A percentile compares a stretch with the other conserved stretches of the same genome.
phyloP scores from a whole-genome alignment of 805 yeast genomes.

The Zygosaccharomyces siamensis region DNA sequence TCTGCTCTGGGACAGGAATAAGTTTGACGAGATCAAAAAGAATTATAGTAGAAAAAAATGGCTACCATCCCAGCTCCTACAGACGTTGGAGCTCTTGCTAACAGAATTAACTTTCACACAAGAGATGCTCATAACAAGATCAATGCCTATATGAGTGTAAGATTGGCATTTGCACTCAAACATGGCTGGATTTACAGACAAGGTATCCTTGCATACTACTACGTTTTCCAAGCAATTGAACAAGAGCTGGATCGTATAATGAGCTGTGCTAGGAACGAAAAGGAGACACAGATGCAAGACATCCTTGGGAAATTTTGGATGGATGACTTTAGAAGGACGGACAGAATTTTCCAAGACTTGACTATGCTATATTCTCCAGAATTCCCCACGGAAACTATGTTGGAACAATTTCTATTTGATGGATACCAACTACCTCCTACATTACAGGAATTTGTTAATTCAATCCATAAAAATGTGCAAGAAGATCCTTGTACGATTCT shows the following conservation, averaged over 20 bases:
- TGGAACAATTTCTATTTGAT: slow-evolving; percentile 9
- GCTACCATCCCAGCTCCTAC: slow-evolving; percentile 63
- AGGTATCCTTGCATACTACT: slow-evolving; percentile 70
- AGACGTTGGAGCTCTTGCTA: slow-evolving; percentile 80
- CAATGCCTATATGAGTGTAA: slow-evolving; percentile 61
- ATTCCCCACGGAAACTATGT: slow-evolving; percentile 16
- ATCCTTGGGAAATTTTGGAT: slow-evolving; percentile 60
- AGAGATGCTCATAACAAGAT: slow-evolving; percentile 61
- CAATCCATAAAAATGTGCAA: slow-evolving; percentile 48
- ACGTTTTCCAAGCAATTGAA: slow-evolving; percentile 63
- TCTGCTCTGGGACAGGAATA: neutral
- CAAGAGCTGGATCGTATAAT: slow-evolving; percentile 44
- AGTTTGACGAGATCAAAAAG: neutral
- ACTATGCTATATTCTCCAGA: slow-evolving; percentile 58
- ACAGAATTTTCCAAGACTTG: slow-evolving; percentile 55
- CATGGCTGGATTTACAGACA: slow-evolving; percentile 76
- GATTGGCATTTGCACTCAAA: slow-evolving; percentile 68
- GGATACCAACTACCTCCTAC: slow-evolving; percentile 40
- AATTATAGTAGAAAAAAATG: slow-evolving; percentile 1
- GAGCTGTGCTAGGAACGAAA: slow-evolving; percentile 41
- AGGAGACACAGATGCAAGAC: slow-evolving; percentile 42
- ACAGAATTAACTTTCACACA: slow-evolving; percentile 72
- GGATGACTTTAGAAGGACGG: slow-evolving; percentile 63
- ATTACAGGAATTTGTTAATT: slow-evolving; percentile 59
- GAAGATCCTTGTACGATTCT: slow-evolving; percentile 66